Percentiles rank a stretch among this genome's conserved stretches.
phyloP scores from a whole-genome alignment of 129 eudicot genomes.

The Mikania micrantha region DNA sequence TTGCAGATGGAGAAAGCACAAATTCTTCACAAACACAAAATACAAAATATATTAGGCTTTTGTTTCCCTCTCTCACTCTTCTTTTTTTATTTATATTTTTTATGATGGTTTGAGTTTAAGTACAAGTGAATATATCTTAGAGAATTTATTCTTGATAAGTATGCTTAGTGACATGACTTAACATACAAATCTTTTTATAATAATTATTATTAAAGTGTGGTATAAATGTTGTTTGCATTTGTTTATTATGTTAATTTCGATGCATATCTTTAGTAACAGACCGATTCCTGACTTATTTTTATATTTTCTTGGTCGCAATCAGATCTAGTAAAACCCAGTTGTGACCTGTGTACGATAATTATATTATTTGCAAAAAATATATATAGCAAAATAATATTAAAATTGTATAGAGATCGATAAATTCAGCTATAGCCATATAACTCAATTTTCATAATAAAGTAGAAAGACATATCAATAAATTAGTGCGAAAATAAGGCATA shows the following conservation, averaged over 20 bases:
- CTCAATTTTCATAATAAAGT: too few species aligned
- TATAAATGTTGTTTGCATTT: not conserved
- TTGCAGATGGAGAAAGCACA: conserved; percentile 11
- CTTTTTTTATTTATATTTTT: too few species aligned
- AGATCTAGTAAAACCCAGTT: too few species aligned
- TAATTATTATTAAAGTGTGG: not conserved
- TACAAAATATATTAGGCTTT: not conserved
- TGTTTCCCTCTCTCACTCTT: too few species aligned
- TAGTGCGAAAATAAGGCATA: too few species aligned
- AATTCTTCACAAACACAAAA: not conserved
- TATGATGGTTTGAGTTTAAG: too few species aligned
- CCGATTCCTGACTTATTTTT: not conserved
- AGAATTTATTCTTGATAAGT: not conserved
- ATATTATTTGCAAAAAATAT: too few species aligned
- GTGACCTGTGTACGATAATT: too few species aligned
- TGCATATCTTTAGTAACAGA: not conserved
- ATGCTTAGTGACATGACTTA: not conserved
- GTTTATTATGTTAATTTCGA: not conserved
- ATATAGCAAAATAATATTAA: too few species aligned
- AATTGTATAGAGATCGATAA: too few species aligned
- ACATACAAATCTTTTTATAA: not conserved
- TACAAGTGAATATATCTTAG: not conserved
- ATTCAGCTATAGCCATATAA: too few species aligned
- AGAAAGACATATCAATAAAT: too few species aligned
- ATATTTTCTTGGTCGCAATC: not conserved